Evolutionary conservation across 192 early-diverging fungal genomes (phyloP).

Genomic region (Coemansia sp.): DNA sequence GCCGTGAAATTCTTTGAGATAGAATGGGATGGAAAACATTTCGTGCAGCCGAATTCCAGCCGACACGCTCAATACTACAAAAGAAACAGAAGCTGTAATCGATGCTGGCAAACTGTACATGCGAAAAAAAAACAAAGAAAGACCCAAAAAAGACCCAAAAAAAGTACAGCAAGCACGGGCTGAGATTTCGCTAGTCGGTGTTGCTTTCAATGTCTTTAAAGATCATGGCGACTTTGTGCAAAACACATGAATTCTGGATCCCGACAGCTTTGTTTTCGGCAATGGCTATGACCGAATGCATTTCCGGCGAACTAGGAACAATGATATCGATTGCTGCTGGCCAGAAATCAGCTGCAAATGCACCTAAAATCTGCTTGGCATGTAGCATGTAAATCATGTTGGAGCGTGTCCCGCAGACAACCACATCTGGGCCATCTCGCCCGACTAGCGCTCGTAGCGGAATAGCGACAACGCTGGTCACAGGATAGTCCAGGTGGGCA

Average conservation of each 20-base stretch:
- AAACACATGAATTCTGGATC: background rate
- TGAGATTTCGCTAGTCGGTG: too few relatives aligned
- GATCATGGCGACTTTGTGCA: slow-evolving; percentile 4
- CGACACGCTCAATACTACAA: too few relatives aligned
- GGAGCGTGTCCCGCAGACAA: slow-evolving; percentile 41
- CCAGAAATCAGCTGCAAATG: slow-evolving; percentile 33
- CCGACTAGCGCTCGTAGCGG: slow-evolving; percentile 18
- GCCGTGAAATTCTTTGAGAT: too few relatives aligned
- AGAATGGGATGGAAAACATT: too few relatives aligned
- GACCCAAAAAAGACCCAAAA: too few relatives aligned
- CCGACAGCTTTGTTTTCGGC: slow-evolving; percentile 18
- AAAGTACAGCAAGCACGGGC: too few relatives aligned
- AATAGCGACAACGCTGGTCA: slow-evolving; percentile 23
- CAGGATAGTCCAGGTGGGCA: slow-evolving; percentile 31
- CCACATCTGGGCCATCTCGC: slow-evolving; percentile 25
- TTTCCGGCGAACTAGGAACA: background rate
- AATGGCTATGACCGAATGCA: slow-evolving; percentile 21
- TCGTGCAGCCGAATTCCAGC: too few relatives aligned
- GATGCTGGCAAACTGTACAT: too few relatives aligned
- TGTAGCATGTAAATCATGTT: slow-evolving; percentile 38
- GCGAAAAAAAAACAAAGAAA: too few relatives aligned
- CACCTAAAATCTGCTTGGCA: slow-evolving; percentile 18
- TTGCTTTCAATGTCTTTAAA: too few relatives aligned
- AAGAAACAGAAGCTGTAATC: too few relatives aligned
- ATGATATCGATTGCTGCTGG: slow-evolving; percentile 25